These are phyloP conservation scores for Microthlaspi erraticum DNA, from an alignment of 345 rosid species.

Conservation along the genomic window DNA sequence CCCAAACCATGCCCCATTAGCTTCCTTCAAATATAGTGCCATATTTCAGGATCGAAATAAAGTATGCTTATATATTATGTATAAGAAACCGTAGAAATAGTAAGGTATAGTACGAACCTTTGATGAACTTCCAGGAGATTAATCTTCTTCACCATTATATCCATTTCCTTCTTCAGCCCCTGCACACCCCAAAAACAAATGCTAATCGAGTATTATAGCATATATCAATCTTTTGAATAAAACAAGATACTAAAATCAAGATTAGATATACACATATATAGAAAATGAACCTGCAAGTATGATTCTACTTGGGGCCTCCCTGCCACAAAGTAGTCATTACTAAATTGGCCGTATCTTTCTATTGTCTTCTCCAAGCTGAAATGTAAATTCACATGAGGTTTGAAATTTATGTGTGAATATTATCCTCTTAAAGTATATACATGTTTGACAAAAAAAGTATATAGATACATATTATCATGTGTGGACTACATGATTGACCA, in stretches of 20 bases:
- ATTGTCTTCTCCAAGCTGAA: constrained; percentile 59
- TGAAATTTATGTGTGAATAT: too few relatives aligned
- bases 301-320: constrained; percentile 38
- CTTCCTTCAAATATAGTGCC: constrained; percentile 51
- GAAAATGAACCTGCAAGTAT: constrained; percentile 50
- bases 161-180: constrained; percentile 56
- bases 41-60: constrained; percentile 16
- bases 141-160: constrained; percentile 56
- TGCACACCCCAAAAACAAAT: constrained; percentile 30
- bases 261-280: neutral
- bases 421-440: too few relatives aligned
- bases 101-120: constrained; percentile 46
- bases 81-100: neutral
- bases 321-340: constrained; percentile 37
- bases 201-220: neutral
- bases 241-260: constrained; percentile 1
- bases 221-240: too few relatives aligned
- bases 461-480: neutral
- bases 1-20: constrained; percentile 59
- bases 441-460: neutral
- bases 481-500: constrained; percentile 1
- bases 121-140: constrained; percentile 53
- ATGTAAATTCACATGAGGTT: constrained; percentile 7
- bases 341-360: constrained; percentile 51
- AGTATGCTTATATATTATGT: neutral